Evolutionary conservation across 805 yeast species (phyloP).

Genomic region (Ogataea saltuana): DNA sequence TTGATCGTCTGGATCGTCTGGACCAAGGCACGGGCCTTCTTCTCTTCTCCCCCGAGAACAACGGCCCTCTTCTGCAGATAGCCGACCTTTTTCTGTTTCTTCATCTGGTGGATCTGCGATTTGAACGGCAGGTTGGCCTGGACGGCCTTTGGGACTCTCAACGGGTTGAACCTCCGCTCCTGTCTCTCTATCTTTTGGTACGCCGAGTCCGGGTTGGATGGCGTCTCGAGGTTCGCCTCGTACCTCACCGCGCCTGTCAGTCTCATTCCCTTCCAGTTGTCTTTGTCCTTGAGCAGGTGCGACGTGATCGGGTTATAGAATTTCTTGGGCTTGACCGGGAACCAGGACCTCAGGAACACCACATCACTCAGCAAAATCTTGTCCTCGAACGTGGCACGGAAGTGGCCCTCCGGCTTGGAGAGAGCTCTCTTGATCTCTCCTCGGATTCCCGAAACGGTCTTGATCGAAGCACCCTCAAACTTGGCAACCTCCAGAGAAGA

Average conservation of each 20-base stretch:
- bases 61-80: constrained; percentile 91
- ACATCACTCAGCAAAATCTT: constrained; percentile 89
- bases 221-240: constrained; percentile 64
- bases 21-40: constrained; percentile 86
- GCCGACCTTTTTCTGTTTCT: constrained; percentile 80
- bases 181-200: constrained; percentile 76
- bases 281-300: constrained; percentile 69
- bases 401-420: constrained; percentile 92
- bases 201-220: constrained; percentile 50
- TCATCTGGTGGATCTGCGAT: constrained; percentile 86
- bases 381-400: constrained; percentile 96
- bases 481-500: constrained; percentile 93
- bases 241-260: constrained; percentile 93
- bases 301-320: constrained; percentile 97
- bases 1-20: constrained; percentile 83
- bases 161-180: constrained; percentile 82
- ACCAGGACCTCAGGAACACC: constrained; percentile 92
- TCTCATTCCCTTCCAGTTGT: constrained; percentile 95
- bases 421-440: constrained; percentile 97
- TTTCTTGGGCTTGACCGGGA: constrained; percentile 85
- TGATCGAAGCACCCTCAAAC: constrained; percentile 96
- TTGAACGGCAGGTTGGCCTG: constrained; percentile 83
- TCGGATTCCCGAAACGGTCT: constrained; percentile 94
- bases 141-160: constrained; percentile 80
- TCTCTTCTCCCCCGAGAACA: constrained; percentile 87